Base-by-base conservation (phyloP, 768 basidiomycete species). In the Naganishia randhawae region DNA sequence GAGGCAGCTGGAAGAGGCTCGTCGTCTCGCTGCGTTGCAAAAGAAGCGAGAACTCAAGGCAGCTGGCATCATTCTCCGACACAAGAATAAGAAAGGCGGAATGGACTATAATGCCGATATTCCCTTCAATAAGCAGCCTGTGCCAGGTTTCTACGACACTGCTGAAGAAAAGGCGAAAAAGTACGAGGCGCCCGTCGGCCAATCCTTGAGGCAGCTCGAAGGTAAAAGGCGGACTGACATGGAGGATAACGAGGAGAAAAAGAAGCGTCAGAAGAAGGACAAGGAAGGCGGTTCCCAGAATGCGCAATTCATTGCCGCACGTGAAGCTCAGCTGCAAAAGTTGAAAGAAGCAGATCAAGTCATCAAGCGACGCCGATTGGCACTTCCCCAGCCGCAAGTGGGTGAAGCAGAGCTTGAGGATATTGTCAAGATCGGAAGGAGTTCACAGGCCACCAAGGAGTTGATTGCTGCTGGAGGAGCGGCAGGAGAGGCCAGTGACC, bases 101-200 rank as follows among this genome's bases (percentile, higher is more conserved):
- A 98, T 98, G 96, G 95, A 96, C 80, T 99, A 98, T 82, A 99
- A 97, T 75, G 87, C 92, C 61, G 96, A 99, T 77, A 96, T 97
- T 72, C 96, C 96, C 0, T 98, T 98, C 77, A 96, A 99, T 82
- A 97, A 98, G 83, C 91, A 91, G 76, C 85, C 96, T 0, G 93
- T 92, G 0, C 82, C 94, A 11, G 96, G 96, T 0, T 99, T 99
- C 82, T 99, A 98, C 80, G 96, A 99, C 77, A 93, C 91, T 1
- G 85, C 88, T 0, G 96, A 95, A 72, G 96, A 99, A 77, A 89
- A 93, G 75, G 89, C 92, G 5, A 89, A 90, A 55, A 83, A 87
- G 42, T 86, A 89, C 16, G 83, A 86, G n/a, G 92, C 95, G 0
- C 95, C 82, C 3, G 88, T 97, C 31, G 94, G 94, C 4, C 91